Evolutionary conservation across 441 rosid species (phyloP), one percentile per base, ranked within the genome.

Genomic region (Jatropha multifida): DNA sequence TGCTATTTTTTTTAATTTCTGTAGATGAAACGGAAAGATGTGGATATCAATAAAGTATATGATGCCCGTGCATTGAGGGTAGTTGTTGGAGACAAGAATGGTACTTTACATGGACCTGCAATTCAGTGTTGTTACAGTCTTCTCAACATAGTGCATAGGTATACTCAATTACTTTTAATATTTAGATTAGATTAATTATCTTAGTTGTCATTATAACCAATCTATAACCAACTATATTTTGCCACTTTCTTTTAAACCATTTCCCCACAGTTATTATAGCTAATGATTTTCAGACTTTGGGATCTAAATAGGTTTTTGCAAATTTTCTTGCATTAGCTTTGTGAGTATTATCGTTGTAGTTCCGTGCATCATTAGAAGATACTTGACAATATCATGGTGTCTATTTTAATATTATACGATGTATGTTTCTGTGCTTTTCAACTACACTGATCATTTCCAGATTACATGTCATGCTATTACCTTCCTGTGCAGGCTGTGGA

Each of bases 11-110:
- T 46, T 49, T 56, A 54, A 23, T 75, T 71, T 40, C 32, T 77
- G 60, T 77, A 91, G 96, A 91, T 91, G 96, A 91, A 85, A 76
- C 83, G 93, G 52, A 91, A 91, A 83, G 96, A 91, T 70, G 86
- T 91, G 52, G 83, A 85, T 70, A 88, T 90, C 58, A 73, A 80
- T 77, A 83, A 87, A 79, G 89, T 90, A 12, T 89, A 86, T 76
- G 95, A 90, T 83, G 90, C 93, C 62, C 93, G 95, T 63, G 95
- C 95, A 46, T 52, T 90, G 77, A 88, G 95, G 79, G 95, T 90
- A 18, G 86, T 90, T 71, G 86, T 90, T 68, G 95, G 95, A 77
- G 95, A 90, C 81, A 89, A 88, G 77, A 88, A 85, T 66, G 93
- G 95, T 74, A 86, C 88, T 77, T 72, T 90, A 71, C 89, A 84